Evolutionary conservation across 495 filamentous ascomycete genomes (phyloP).

Genomic region (Trichoderma virens): DNA sequence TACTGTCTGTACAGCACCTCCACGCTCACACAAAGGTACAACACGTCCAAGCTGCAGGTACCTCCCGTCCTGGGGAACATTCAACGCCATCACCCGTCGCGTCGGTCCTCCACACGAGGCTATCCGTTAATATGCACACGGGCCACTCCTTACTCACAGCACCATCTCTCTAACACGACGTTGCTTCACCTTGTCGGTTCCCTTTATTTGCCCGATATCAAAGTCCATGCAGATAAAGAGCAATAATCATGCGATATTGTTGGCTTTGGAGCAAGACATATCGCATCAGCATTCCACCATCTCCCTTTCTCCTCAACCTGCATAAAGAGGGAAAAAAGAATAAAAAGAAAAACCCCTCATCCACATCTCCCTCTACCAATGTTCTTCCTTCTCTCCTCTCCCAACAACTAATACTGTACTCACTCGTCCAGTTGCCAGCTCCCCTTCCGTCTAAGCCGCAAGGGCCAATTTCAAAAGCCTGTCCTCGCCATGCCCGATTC

Average conservation of each 20-base stretch:
- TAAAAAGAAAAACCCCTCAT: too few species aligned
- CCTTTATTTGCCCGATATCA: background rate
- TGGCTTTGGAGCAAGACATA: background rate
- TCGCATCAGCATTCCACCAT: background rate
- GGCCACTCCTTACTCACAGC: background rate
- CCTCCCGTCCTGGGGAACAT: background rate
- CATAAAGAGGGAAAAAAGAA: too few species aligned
- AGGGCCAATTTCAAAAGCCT: background rate
- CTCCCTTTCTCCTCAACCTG: too few species aligned
- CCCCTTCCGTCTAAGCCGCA: background rate
- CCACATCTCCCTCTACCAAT: background rate
- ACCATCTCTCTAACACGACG: background rate
- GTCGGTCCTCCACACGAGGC: background rate
- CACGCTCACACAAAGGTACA: background rate
- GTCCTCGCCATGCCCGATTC: background rate
- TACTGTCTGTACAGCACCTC: too few species aligned
- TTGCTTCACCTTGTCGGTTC: background rate
- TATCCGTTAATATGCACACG: slow-evolving; percentile 1
- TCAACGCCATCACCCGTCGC: background rate
- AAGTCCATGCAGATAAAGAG: background rate
- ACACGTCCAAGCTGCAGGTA: background rate
- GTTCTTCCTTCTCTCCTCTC: background rate
- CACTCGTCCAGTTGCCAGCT: too few species aligned
- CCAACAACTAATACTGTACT: too few species aligned
- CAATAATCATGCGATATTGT: background rate